Evolutionary conservation across 768 basidiomycete species (phyloP).

Genomic region (Saitozyma podzolica): DNA sequence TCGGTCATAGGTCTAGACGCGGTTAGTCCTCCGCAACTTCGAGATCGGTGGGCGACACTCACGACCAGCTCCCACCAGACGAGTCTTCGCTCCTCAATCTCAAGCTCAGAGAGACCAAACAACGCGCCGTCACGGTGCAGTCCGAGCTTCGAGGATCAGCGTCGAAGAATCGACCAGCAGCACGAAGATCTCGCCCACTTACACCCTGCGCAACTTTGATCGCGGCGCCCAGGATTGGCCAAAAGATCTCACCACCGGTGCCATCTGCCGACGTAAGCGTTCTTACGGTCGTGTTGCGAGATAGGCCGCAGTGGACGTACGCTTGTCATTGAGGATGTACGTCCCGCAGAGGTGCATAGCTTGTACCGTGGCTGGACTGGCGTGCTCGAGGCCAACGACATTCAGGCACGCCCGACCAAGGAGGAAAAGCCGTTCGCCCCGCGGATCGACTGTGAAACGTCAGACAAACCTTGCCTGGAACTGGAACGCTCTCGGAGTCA

Average conservation of each 20-base stretch:
- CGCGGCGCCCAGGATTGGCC: slow-evolving; percentile 49
- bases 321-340: slow-evolving; percentile 47
- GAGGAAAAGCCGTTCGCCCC: slow-evolving; percentile 42
- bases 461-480: not conserved
- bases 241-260: slow-evolving; percentile 46
- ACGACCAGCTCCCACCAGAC: slow-evolving; percentile 51
- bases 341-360: slow-evolving; percentile 46
- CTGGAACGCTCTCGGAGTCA: not conserved
- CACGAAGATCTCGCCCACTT: not conserved
- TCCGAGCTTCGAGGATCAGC: slow-evolving; percentile 42
- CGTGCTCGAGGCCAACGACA: slow-evolving; percentile 34
- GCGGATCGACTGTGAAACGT: slow-evolving; percentile 30
- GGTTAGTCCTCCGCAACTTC: not conserved
- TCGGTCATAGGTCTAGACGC: slow-evolving; percentile 38
- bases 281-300: not conserved
- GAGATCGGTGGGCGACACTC: slow-evolving; percentile 6
- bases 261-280: slow-evolving; percentile 25
- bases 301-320: slow-evolving; percentile 17
- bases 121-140: slow-evolving; percentile 48
- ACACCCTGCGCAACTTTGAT: slow-evolving; percentile 44
- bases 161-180: not conserved
- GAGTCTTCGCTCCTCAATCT: slow-evolving; percentile 44
- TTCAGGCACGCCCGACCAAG: slow-evolving; percentile 46
- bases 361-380: slow-evolving; percentile 48
- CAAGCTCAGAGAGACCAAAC: slow-evolving; percentile 44